Evolutionary conservation across 352 stramenopile species (phyloP).

Genomic region (Phytophthora hibernalis): DNA sequence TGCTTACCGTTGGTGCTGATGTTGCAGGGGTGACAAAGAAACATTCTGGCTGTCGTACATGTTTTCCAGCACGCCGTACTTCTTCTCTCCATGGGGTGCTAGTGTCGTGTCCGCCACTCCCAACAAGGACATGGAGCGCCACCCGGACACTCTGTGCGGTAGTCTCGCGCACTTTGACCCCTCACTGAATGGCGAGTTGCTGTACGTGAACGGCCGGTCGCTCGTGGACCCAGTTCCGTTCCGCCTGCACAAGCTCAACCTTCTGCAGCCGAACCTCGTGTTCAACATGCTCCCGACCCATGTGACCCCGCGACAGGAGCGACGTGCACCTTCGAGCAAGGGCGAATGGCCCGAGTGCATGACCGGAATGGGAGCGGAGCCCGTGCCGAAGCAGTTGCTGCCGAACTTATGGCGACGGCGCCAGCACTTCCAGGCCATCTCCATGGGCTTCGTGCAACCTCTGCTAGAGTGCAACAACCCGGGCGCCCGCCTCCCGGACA

Average conservation of each 20-base stretch:
- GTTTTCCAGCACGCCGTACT: slow-evolving; percentile 56
- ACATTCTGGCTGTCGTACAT: slow-evolving; percentile 80
- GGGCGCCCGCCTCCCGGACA: slow-evolving; percentile 24
- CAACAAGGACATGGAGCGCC: slow-evolving; percentile 62
- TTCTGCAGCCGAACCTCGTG: slow-evolving; percentile 45
- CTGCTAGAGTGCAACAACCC: slow-evolving; percentile 36
- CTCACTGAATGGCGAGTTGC: slow-evolving; percentile 37
- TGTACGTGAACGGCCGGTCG: slow-evolving; percentile 56
- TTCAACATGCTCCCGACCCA: slow-evolving; percentile 60
- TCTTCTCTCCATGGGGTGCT: slow-evolving; percentile 73
- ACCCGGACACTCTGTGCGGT: slow-evolving; percentile 70
- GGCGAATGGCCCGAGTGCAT: slow-evolving; percentile 59
- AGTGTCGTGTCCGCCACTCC: slow-evolving; percentile 52
- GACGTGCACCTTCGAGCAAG: slow-evolving; percentile 36
- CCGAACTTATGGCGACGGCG: slow-evolving; percentile 47
- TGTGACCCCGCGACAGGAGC: slow-evolving; percentile 45
- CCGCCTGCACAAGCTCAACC: slow-evolving; percentile 33
- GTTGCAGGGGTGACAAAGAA: slow-evolving; percentile 66
- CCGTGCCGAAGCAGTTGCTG: slow-evolving; percentile 38
- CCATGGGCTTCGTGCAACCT: slow-evolving; percentile 50
- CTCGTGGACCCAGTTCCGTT: slow-evolving; percentile 53
- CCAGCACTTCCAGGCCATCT: slow-evolving; percentile 58
- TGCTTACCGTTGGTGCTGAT: slow-evolving; percentile 5
- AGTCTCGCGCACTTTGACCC: slow-evolving; percentile 70
- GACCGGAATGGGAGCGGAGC: slow-evolving; percentile 52